These are phyloP conservation scores for Zoysia japonica DNA, from an alignment of 176 grass and related monocot species.

Conservation along the genomic window DNA sequence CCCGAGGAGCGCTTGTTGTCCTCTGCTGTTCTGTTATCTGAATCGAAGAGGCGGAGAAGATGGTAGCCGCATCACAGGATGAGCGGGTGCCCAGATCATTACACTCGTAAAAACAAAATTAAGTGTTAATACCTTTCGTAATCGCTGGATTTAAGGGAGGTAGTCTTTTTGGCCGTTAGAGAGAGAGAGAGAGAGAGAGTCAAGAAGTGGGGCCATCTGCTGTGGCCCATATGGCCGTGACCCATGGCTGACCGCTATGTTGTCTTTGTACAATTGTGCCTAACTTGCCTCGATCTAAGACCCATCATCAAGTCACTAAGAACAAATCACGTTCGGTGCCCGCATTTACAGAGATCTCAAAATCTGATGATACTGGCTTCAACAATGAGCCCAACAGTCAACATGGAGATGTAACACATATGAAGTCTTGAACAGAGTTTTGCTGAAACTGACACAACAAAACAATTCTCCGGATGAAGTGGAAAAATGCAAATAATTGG, in stretches of 20 bases:
- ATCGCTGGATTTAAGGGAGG: conserved; percentile 39
- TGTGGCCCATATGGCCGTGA: not conserved
- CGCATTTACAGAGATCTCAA: not conserved
- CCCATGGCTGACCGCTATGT: conserved; percentile 4
- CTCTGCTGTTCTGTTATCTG: not conserved
- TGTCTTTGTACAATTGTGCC: not conserved
- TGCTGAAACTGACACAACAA: too few species aligned
- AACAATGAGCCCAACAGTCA: too few species aligned
- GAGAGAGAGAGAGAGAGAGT: not conserved
- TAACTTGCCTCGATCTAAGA: too few species aligned
- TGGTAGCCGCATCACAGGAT: not conserved
- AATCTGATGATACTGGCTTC: too few species aligned
- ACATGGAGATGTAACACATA: too few species aligned
- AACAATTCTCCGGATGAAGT: too few species aligned
- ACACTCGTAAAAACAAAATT: not conserved
- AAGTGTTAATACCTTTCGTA: conserved; percentile 34
- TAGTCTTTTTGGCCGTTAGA: conserved; percentile 21
- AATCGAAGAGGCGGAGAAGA: not conserved
- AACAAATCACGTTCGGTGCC: not conserved
- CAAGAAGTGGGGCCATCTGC: not conserved
- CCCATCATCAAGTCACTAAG: too few species aligned
- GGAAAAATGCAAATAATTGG: too few species aligned
- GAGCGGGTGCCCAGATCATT: conserved; percentile 8
- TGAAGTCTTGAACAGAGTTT: too few species aligned
- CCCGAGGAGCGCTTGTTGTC: not conserved